phyloP scores from a whole-genome alignment of 331 rosid species.

The Telfairia occidentalis region DNA sequence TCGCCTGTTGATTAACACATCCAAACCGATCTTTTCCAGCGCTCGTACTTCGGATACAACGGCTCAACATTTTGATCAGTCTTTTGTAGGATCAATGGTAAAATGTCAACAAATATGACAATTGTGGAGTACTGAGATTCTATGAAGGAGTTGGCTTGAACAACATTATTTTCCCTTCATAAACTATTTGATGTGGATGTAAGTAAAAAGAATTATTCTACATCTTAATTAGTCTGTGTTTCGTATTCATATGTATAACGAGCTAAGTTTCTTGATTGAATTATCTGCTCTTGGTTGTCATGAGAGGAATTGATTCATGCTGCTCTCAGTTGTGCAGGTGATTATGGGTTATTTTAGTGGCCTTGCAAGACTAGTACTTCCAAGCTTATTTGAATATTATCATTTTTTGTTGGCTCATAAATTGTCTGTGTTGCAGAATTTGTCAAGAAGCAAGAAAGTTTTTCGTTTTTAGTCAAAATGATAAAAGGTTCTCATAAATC shows the following conservation, averaged over 20 bases:
- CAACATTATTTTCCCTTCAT: background rate
- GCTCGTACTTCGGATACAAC: constrained; percentile 71
- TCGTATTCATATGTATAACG: background rate
- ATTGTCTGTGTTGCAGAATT: no score
- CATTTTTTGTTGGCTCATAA: no score
- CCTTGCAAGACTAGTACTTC: no score
- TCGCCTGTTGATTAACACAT: background rate
- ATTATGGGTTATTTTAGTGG: no score
- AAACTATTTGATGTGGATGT: background rate
- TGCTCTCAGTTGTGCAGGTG: background rate
- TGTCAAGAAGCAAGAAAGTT: no score
- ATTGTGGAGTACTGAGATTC: background rate
- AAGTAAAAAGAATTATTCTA: background rate
- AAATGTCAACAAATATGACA: background rate
- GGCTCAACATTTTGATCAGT: constrained; percentile 71
- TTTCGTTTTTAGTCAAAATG: no score
- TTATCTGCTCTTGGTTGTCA: background rate
- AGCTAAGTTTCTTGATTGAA: background rate
- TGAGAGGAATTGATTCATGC: background rate
- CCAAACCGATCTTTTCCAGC: constrained; percentile 29
- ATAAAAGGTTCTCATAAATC: no score
- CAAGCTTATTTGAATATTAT: no score
- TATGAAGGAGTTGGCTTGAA: background rate
- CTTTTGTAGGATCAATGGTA: background rate
- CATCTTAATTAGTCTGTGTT: background rate